Base-by-base conservation (phyloP, 2,329 filamentous ascomycete genomes). In the Stylonectria norvegica region DNA sequence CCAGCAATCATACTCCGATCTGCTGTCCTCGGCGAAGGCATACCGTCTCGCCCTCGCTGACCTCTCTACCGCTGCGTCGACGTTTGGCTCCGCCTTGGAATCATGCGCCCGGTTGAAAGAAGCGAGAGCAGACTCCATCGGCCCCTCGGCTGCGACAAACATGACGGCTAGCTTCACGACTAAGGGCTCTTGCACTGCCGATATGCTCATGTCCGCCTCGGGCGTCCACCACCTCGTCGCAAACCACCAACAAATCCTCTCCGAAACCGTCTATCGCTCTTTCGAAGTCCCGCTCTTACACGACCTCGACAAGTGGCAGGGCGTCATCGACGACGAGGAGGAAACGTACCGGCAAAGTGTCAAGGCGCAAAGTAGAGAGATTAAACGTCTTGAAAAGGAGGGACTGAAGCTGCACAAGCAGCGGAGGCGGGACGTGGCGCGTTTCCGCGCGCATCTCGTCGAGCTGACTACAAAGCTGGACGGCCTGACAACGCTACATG, bases 271-370 rank as follows among this genome's bases (percentile, higher is more conserved):
- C 7, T 85, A 85, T 62, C 72, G 81, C 39, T 73, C 71, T 43
- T 85, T 85, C 58, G 81, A 85, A 62, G 79, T 85, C 25, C 81
- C 81, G 4, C 66, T 85, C 16, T 69, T 85, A n/a, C 79, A 84
- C 63, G 81, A 85, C 63, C 68, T 85, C 20, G 81, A 85, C 60
- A 74, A 73, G 48, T 85, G 81, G 79, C 72, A 73, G 38, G 70
- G 70, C 37, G 73, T 76, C 50, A 76, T 84, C 43, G 79, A 81
- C 43, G 81, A 84, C 52, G 81, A 84, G 56, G 76, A 83, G 55
- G 73, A 78, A 38, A 65, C 67, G 9, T 85, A 85, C 60, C 70
- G 73, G 52, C 68, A 71, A 36, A 71, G 72, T 29, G 75, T 78
- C 27, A 73, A 71, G 43, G 64, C 64, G 20, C 77, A 79, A 60